These are phyloP conservation scores for Anthoceros angustus DNA, from an alignment of 225 moss, liverwort and hornwort genomes.

Conservation along the genomic window DNA sequence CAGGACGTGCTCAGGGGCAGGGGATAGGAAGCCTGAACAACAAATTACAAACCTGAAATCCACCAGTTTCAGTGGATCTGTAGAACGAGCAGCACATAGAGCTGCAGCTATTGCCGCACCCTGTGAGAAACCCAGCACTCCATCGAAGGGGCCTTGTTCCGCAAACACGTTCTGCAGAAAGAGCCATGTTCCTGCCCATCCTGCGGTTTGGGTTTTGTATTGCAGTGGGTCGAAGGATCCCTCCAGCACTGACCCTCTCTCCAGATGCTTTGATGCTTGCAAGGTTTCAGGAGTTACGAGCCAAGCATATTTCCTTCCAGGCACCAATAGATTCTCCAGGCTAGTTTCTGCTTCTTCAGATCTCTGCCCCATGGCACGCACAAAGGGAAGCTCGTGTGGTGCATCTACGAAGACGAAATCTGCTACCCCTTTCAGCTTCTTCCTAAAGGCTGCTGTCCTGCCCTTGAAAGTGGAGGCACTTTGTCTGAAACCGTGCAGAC, in stretches of 20 bases:
- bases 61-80: slow-evolving; percentile 9
- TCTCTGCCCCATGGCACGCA: slow-evolving; percentile 10
- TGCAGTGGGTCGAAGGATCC: slow-evolving; percentile 24
- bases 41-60: slow-evolving; percentile 56
- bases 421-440: slow-evolving; percentile 56
- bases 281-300: slow-evolving; percentile 31
- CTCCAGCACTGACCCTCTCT: slow-evolving; percentile 5
- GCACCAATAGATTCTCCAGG: not conserved
- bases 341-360: not conserved
- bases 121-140: slow-evolving; percentile 85
- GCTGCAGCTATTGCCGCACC: slow-evolving; percentile 81
- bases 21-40: slow-evolving; percentile 77
- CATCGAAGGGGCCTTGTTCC: slow-evolving; percentile 71
- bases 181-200: slow-evolving; percentile 62
- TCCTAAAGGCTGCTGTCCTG: slow-evolving; percentile 56
- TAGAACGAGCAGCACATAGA: slow-evolving; percentile 26
- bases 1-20: slow-evolving; percentile 20
- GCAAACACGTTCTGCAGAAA: slow-evolving; percentile 43
- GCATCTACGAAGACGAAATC: slow-evolving; percentile 80
- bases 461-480: slow-evolving; percentile 77
- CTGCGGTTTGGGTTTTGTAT: slow-evolving; percentile 55
- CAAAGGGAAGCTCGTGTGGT: slow-evolving; percentile 48
- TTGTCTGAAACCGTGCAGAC: slow-evolving; percentile 92
- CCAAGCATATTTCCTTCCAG: slow-evolving; percentile 59
- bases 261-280: not conserved